phyloP scores from a whole-genome alignment of 2,329 filamentous ascomycete species.

The Aspergillus sp. region DNA sequence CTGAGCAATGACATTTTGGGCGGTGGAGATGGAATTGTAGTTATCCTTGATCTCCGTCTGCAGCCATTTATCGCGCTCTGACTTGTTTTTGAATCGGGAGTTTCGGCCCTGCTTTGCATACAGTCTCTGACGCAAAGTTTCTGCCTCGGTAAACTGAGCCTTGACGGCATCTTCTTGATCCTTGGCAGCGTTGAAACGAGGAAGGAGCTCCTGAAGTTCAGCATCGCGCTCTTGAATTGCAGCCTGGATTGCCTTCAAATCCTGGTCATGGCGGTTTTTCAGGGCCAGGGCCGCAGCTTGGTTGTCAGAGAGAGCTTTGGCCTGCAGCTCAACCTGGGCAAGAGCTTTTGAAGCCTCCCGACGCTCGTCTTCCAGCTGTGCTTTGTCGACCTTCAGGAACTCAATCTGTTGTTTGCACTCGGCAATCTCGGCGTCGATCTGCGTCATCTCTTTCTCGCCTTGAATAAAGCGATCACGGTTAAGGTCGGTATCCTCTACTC shows the following conservation, averaged over 20 bases:
- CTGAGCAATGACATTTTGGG: conserved; percentile 81
- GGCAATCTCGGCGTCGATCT: conserved; percentile 75
- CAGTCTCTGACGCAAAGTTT: conserved; percentile 72
- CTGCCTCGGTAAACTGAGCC: conserved; percentile 70
- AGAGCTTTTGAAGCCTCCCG: conserved; percentile 74
- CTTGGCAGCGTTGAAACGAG: conserved; percentile 71
- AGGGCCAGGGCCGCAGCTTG: conserved; percentile 74
- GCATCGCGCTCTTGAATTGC: conserved; percentile 74
- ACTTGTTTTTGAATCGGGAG: conserved; percentile 82
- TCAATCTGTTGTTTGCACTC: conserved; percentile 79
- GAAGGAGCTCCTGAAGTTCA: conserved; percentile 72
- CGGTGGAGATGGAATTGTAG: conserved; percentile 69
- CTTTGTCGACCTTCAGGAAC: conserved; percentile 77
- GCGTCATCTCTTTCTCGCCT: conserved; percentile 74
- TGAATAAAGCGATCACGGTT: conserved; percentile 73
- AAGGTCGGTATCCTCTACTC: conserved; percentile 79
- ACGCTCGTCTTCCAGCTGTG: conserved; percentile 85
- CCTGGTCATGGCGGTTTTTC: conserved; percentile 66
- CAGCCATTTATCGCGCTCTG: conserved; percentile 81
- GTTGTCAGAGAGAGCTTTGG: conserved; percentile 78
- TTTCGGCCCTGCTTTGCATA: conserved; percentile 91
- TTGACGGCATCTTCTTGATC: conserved; percentile 69
- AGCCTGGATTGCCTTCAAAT: conserved; percentile 68
- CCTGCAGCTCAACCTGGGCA: conserved; percentile 81
- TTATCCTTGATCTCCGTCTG: conserved; percentile 77